A percentile compares a stretch with the other conserved stretches of the same genome.
Evolutionary conservation across 2,329 filamentous ascomycete species (phyloP).

Genomic region (Sclerotinia minor): DNA sequence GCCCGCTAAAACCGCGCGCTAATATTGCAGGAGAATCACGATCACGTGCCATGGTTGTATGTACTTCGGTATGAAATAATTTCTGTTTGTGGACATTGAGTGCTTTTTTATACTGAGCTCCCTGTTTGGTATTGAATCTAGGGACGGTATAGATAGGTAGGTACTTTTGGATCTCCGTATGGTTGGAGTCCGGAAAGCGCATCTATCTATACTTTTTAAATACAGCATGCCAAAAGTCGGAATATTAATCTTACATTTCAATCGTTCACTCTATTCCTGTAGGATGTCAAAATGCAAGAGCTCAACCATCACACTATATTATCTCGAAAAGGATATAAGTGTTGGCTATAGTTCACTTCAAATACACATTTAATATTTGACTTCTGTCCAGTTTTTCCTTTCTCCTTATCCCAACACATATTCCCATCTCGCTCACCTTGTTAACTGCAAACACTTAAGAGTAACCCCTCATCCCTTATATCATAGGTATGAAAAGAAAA

Average conservation of each 20-base stretch:
- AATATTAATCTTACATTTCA: neutral
- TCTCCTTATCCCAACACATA: neutral
- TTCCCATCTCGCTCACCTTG: neutral
- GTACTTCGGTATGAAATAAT: neutral
- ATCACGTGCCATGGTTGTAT: neutral
- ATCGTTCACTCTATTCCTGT: neutral
- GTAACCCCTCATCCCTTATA: neutral
- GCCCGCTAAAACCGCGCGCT: constrained; percentile 16
- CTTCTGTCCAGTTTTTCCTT: no score
- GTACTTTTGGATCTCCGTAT: neutral
- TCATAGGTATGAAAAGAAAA: neutral
- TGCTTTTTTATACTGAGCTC: neutral
- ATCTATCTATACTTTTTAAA: neutral
- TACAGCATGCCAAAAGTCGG: neutral
- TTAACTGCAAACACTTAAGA: neutral
- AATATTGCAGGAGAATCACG: neutral
- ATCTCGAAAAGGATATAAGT: no score
- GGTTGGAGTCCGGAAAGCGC: no score
- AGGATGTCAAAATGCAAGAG: neutral
- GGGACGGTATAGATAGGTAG: no score
- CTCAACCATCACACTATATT: neutral
- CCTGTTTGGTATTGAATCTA: neutral
- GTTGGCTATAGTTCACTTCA: neutral
- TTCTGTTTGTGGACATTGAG: neutral
- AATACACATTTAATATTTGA: neutral